Conservation (phyloP, 1,284 basidiomycete genomes). For the Puccinia polysora region DNA sequence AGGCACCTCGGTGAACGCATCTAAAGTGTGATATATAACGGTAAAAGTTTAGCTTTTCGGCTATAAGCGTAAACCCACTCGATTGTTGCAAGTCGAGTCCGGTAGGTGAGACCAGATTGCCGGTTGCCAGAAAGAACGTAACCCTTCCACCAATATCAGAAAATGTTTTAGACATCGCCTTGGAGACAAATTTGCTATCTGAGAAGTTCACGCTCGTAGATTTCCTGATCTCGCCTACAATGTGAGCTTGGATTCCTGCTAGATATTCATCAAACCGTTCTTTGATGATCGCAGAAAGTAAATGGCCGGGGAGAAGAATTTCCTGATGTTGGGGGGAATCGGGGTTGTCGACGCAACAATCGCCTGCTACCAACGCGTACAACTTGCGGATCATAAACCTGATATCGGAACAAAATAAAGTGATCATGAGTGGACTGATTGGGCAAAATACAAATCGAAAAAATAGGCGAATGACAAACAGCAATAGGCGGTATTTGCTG, state of each 20-base stretch:
- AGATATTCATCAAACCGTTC: slow-evolving; percentile 90
- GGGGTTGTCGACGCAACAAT: slow-evolving; percentile 90
- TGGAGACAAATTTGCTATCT: slow-evolving; percentile 77
- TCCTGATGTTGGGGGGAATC: slow-evolving; percentile 99
- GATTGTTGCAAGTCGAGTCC: slow-evolving; percentile 96
- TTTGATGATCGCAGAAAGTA: slow-evolving; percentile 98
- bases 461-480: slow-evolving; percentile 60
- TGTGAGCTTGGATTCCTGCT: slow-evolving; percentile 68
- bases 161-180: slow-evolving; percentile 71
- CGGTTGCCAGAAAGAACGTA: slow-evolving; percentile 93
- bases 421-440: neutral
- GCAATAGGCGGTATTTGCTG: slow-evolving; percentile 94
- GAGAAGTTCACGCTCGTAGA: slow-evolving; percentile 76
- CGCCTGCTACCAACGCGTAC: slow-evolving; percentile 82
- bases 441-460: neutral
- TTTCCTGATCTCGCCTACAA: slow-evolving; percentile 69
- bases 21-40: slow-evolving; percentile 98
- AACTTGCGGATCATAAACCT: slow-evolving; percentile 98
- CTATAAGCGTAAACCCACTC: slow-evolving; percentile 95
- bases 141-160: slow-evolving; percentile 88
- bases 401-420: neutral
- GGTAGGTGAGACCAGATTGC: slow-evolving; percentile 88
- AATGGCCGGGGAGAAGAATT: slow-evolving; percentile 83
- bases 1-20: slow-evolving; percentile 97
- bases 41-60: slow-evolving; percentile 98